Evolutionary conservation across 805 yeast genomes (phyloP).

Genomic region (Myxozyma geophila): DNA sequence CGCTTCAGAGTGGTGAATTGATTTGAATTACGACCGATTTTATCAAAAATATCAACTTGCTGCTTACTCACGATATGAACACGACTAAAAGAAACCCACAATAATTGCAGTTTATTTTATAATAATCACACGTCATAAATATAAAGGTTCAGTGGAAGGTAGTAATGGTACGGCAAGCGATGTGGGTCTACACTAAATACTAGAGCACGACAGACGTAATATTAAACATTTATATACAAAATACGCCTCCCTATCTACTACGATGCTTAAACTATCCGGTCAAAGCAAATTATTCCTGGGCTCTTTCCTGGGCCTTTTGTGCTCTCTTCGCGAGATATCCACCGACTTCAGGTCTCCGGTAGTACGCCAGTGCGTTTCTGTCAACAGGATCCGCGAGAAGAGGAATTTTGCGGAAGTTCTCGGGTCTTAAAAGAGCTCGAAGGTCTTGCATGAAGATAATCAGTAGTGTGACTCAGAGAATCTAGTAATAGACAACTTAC

Average conservation of each 20-base stretch:
- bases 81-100: no score
- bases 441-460: slow-evolving; percentile 47
- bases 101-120: no score
- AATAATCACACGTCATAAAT: no score
- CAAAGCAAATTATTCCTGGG: neutral
- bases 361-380: slow-evolving; percentile 77
- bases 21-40: neutral
- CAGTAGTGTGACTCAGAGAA: neutral
- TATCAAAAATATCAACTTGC: neutral
- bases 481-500: slow-evolving; percentile 11
- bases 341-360: slow-evolving; percentile 68
- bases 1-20: neutral
- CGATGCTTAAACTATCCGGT: no score
- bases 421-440: slow-evolving; percentile 77
- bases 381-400: slow-evolving; percentile 82
- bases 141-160: no score
- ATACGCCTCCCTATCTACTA: neutral
- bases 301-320: neutral
- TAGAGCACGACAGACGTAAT: neutral
- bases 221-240: neutral
- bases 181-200: no score
- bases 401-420: slow-evolving; percentile 80
- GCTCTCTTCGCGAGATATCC: slow-evolving; percentile 62
- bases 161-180: no score
- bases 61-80: no score